Evolutionary conservation across 371 early-diverging fungal genomes (phyloP).

Genomic region (Funneliformis caledonium): DNA sequence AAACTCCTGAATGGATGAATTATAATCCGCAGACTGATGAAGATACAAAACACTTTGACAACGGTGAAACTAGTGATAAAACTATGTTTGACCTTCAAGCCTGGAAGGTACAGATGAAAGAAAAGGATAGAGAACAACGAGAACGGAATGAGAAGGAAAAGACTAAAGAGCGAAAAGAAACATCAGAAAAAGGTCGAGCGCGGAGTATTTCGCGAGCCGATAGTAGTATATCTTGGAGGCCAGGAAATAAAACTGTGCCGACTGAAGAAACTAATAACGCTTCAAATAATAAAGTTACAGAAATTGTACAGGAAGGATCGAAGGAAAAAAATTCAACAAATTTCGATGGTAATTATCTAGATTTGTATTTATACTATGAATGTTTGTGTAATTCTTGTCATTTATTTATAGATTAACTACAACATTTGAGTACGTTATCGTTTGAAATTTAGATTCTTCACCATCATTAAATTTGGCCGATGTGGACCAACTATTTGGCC

Average conservation of each 20-base stretch:
- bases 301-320: conserved; percentile 5
- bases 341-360: conserved; percentile 26
- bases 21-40: conserved; percentile 59
- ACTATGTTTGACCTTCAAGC: conserved; percentile 60
- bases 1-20: conserved; percentile 72
- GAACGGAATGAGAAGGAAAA: conserved; percentile 21
- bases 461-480: conserved; percentile 42
- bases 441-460: conserved; percentile 11
- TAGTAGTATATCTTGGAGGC: conserved; percentile 49
- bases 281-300: neutral
- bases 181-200: conserved; percentile 42
- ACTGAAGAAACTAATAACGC: neutral
- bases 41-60: conserved; percentile 44
- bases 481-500: conserved; percentile 50
- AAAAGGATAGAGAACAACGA: conserved; percentile 54
- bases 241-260: conserved; percentile 34
- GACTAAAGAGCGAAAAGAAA: conserved; percentile 35
- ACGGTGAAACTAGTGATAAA: conserved; percentile 42
- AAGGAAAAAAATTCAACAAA: conserved; percentile 20
- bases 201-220: conserved; percentile 47
- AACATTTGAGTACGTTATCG: neutral
- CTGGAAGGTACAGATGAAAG: conserved; percentile 69
- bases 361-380: neutral
- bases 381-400: neutral
- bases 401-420: neutral